Base-by-base conservation (phyloP, 345 rosid species). In the Kandelia obovata region DNA sequence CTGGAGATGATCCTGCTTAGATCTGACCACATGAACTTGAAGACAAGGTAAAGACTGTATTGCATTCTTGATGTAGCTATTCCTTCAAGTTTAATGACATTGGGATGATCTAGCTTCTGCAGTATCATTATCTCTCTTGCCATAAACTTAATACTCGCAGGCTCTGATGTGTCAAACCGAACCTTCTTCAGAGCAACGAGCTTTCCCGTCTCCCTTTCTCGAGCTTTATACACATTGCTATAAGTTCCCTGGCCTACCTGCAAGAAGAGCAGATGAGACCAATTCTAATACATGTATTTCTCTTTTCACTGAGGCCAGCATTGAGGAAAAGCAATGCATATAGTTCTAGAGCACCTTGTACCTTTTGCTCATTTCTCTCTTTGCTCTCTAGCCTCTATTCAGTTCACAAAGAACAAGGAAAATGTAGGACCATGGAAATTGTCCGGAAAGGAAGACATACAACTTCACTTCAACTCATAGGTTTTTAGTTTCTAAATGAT, bases 171-270 rank as follows among this genome's bases (percentile, higher is more conserved):
- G 72, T 88, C 93, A 58, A 91, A 93, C 66, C 96, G 80, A 61
- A 89, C 98, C 69, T 91, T 94, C 82, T 94, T 94, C 69, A 91
- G 75, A 43, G 97, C 97, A 31, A 94, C 96, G 34, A 91, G 86
- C 77, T 87, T 87, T 11, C 90, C 82, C 0, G 83, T 85, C 70
- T 88, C 91, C 68, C 88, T 65, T 43, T 89, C 96, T 80, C 83
- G 68, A 57, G 96, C 98, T 78, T 91, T 89, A 75, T 93, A 91
- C 66, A 93, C 97, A 76, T 90, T 91, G 85, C 97, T 91, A 58
- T 91, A 89, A 30, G 97, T 93, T 73, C 98, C 98, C 34, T 89
- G 98, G 35, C 97, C 97, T 34, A 91, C 27, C 98, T 92, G 83
- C 74, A 69, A 19, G 71, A 28, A 17, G 30, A 65, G 20, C 28